phyloP scores from a whole-genome alignment of 2,329 filamentous ascomycete genomes.

The Tolypocladium sp. region DNA sequence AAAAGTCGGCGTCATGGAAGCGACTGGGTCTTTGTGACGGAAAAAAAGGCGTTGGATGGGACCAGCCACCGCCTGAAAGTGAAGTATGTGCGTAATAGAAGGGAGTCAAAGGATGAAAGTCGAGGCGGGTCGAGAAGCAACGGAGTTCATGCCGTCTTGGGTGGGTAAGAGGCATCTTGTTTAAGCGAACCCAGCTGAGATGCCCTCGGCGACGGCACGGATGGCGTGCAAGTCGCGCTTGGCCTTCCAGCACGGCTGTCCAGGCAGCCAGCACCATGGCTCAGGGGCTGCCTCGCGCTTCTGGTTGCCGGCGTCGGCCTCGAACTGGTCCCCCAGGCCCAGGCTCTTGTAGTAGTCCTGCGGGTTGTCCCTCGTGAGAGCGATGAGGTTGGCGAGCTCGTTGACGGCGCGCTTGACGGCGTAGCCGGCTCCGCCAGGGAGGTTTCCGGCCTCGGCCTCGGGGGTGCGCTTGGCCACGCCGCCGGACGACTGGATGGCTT shows the following conservation, averaged over 20 bases:
- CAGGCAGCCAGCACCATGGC: constrained; percentile 23
- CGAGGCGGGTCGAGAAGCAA: not conserved
- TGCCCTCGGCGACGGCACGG: constrained; percentile 14
- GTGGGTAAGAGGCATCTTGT: constrained; percentile 11
- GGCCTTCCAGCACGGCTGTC: constrained; percentile 29
- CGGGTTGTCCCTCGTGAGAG: constrained; percentile 19
- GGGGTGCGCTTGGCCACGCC: constrained; percentile 15
- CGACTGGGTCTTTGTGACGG: not conserved
- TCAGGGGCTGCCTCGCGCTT: constrained; percentile 14
- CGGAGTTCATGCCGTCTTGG: not conserved
- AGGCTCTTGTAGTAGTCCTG: constrained; percentile 22
- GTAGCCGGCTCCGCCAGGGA: constrained; percentile 25
- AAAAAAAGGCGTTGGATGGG: not conserved
- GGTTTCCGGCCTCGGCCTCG: constrained; percentile 18
- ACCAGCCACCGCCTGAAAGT: not conserved
- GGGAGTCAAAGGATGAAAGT: not conserved
- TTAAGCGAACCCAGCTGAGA: constrained; percentile 14
- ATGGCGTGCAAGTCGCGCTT: constrained; percentile 21
- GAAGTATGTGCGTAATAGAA: not conserved
- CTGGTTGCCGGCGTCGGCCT: constrained; percentile 7
- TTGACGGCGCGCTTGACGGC: constrained; percentile 27
- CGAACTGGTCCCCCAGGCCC: constrained; percentile 15
- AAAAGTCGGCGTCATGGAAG: not conserved
- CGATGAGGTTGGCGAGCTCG: constrained; percentile 27
- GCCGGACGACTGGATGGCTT: constrained; percentile 14